These are phyloP conservation scores for Fusarium equiseti DNA, from an alignment of 2,329 filamentous ascomycete genomes.

Conservation along the genomic window DNA sequence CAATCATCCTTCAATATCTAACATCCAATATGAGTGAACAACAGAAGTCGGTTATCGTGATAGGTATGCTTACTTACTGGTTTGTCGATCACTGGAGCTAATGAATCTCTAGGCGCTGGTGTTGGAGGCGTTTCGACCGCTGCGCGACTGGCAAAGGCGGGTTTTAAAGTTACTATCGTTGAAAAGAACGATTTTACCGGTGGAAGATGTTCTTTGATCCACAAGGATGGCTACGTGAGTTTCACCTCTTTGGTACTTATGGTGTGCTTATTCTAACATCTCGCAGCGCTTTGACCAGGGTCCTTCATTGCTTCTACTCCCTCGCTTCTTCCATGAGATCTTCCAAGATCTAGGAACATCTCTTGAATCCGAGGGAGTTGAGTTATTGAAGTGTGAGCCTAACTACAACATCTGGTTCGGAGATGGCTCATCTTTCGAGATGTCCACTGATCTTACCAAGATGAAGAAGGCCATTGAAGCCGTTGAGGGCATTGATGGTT, in stretches of 20 bases:
- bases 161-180: constrained; percentile 79
- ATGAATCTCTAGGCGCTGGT: constrained; percentile 67
- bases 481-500: constrained; percentile 79
- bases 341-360: constrained; percentile 77
- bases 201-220: constrained; percentile 76
- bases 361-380: constrained; percentile 73
- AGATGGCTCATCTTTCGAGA: constrained; percentile 72
- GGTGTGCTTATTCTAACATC: background rate
- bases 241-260: accelerated
- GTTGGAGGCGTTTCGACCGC: constrained; percentile 79
- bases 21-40: constrained; percentile 33
- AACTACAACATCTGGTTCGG: constrained; percentile 83
- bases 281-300: constrained; percentile 78
- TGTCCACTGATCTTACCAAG: constrained; percentile 74
- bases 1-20: constrained; percentile 1
- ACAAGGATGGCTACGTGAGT: constrained; percentile 62
- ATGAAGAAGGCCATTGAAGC: constrained; percentile 80
- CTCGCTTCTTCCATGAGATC: constrained; percentile 75
- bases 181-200: constrained; percentile 82
- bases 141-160: constrained; percentile 77
- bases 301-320: constrained; percentile 78
- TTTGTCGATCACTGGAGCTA: background rate
- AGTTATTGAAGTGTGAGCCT: constrained; percentile 77
- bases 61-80: constrained; percentile 33
- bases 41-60: constrained; percentile 47